These are phyloP conservation scores for Cetradonia linearis DNA, from an alignment of 495 filamentous ascomycete genomes.

Conservation along the genomic window DNA sequence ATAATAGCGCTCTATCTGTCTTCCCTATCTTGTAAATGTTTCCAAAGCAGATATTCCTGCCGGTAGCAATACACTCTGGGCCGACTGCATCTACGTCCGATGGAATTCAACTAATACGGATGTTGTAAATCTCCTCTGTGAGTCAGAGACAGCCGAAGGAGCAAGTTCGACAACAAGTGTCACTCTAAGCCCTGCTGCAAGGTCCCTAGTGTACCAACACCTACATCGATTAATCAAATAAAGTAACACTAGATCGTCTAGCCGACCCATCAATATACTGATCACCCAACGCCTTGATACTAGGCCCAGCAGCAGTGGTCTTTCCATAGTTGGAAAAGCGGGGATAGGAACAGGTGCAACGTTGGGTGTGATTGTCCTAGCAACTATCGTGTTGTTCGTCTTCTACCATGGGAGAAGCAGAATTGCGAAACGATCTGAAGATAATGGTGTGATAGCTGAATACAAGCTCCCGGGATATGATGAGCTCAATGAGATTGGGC, in stretches of 20 bases:
- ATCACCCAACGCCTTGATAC: background rate
- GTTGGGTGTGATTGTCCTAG: conserved; percentile 2
- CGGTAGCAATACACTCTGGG: conserved; percentile 16
- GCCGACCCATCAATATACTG: background rate
- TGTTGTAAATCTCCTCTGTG: conserved; percentile 12
- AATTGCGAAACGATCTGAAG: background rate
- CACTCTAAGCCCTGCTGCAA: conserved; percentile 24
- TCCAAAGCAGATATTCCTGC: background rate
- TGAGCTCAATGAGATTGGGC: background rate
- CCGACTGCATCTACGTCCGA: conserved; percentile 17
- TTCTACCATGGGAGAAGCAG: conserved; percentile 9
- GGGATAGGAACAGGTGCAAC: conserved; percentile 27
- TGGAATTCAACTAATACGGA: conserved; percentile 13
- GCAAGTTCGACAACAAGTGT: background rate
- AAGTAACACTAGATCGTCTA: too few species aligned
- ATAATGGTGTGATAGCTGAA: background rate
- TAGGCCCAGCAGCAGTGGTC: conserved; percentile 6
- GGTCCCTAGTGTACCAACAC: conserved; percentile 32
- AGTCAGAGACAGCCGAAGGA: conserved; percentile 2
- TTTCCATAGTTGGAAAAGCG: conserved; percentile 28
- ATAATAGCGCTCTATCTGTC: conserved; percentile 9
- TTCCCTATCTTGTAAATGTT: conserved; percentile 9
- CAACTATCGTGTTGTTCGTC: background rate
- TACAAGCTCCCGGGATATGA: background rate
- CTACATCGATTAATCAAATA: too few species aligned